These are phyloP conservation scores for Aspergillus affinis DNA, from an alignment of 495 filamentous ascomycete genomes.

Conservation along the genomic window DNA sequence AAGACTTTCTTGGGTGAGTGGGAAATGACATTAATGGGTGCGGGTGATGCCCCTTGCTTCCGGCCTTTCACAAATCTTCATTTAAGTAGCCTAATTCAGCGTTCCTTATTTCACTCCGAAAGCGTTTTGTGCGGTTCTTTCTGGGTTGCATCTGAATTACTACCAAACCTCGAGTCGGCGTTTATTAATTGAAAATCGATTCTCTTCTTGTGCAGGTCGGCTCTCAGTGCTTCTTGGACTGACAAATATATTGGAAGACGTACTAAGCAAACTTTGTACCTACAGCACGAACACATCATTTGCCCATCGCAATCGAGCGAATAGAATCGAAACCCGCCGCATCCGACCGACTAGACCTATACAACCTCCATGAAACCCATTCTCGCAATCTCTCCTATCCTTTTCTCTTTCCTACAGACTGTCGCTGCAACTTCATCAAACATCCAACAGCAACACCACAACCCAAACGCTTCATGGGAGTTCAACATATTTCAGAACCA, in stretches of 20 bases:
- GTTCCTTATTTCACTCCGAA: background rate
- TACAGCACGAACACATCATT: background rate
- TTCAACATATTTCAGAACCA: background rate
- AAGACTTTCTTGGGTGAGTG: background rate
- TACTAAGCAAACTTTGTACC: background rate
- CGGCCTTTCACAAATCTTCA: background rate
- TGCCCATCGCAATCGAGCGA: background rate
- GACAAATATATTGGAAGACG: background rate
- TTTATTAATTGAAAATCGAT: background rate
- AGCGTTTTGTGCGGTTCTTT: background rate
- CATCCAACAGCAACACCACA: background rate
- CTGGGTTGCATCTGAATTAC: background rate
- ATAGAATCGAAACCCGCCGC: background rate
- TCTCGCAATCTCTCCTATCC: background rate
- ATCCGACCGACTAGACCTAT: background rate
- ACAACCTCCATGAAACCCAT: background rate
- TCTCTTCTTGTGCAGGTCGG: background rate
- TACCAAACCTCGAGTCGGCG: background rate
- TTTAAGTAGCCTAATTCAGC: background rate
- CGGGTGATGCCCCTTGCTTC: background rate
- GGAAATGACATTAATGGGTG: background rate
- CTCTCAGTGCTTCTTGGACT: background rate
- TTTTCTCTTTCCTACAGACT: background rate
- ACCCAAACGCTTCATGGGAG: background rate
- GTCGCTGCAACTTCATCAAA: background rate